These are phyloP conservation scores for Metarhizium humberi DNA, from an alignment of 2,329 filamentous ascomycete species.

Conservation along the genomic window DNA sequence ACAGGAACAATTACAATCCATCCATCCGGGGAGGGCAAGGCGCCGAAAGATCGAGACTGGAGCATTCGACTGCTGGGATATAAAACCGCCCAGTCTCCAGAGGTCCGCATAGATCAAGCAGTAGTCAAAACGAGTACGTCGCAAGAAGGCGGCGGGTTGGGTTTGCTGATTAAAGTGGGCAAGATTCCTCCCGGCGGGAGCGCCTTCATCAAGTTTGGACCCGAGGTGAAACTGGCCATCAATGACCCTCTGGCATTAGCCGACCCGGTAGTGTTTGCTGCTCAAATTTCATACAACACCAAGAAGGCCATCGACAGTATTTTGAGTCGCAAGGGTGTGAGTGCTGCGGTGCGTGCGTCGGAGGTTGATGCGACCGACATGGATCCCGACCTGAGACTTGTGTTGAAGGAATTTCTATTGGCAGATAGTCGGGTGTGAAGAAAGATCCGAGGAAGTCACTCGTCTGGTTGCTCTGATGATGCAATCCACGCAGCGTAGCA, in stretches of 20 bases:
- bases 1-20: slow-evolving; percentile 5
- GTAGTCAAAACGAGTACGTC: not conserved
- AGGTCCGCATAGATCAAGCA: not conserved
- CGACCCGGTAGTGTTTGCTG: slow-evolving; percentile 10
- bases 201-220: slow-evolving; percentile 6
- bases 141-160: not conserved
- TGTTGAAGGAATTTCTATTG: slow-evolving; percentile 11
- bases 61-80: slow-evolving; percentile 7
- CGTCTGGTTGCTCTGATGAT: too few species aligned
- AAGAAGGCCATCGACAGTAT: slow-evolving; percentile 11
- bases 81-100: not conserved
- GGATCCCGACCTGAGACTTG: slow-evolving; percentile 11
- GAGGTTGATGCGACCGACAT: slow-evolving; percentile 13
- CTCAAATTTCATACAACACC: slow-evolving; percentile 8
- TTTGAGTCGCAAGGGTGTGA: slow-evolving; percentile 3
- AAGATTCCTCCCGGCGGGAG: slow-evolving; percentile 5
- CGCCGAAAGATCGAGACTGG: slow-evolving; percentile 3
- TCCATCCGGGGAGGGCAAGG: not conserved
- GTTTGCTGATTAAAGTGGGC: slow-evolving; percentile 5
- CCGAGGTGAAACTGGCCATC: slow-evolving; percentile 6
- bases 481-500: too few species aligned
- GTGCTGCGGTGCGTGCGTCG: slow-evolving; percentile 6
- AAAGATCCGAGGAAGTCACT: too few species aligned
- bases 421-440: slow-evolving; percentile 5
- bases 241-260: slow-evolving; percentile 10